phyloP scores from a whole-genome alignment of 345 rosid genomes.

The Eutrema yunnanense region DNA sequence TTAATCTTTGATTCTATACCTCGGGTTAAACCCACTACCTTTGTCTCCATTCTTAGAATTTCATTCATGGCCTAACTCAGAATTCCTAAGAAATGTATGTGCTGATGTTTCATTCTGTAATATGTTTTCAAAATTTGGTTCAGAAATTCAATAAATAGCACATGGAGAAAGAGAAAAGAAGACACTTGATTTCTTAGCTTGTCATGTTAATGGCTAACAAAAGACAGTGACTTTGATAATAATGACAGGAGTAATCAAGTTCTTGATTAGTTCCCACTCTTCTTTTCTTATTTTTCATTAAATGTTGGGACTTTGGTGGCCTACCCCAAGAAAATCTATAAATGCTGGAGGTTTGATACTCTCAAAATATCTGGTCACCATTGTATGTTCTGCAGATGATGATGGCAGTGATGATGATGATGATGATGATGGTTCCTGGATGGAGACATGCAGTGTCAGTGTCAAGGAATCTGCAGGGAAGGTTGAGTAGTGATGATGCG shows the following conservation, averaged over 20 bases:
- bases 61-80: not conserved
- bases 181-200: not conserved
- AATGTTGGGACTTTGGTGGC: constrained; percentile 18
- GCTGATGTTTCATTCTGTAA: not conserved
- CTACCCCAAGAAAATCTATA: constrained; percentile 62
- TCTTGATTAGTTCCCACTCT: constrained; percentile 6
- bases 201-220: constrained; percentile 4
- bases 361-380: constrained; percentile 16
- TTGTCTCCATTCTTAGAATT: not conserved
- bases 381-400: constrained; percentile 29
- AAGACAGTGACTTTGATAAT: constrained; percentile 3
- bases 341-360: constrained; percentile 35
- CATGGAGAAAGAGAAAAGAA: constrained; percentile 2
- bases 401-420: constrained; percentile 20
- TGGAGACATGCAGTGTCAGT: constrained; percentile 39
- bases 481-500: constrained; percentile 30
- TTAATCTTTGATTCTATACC: not conserved
- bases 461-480: constrained; percentile 35
- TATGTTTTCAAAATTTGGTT: not conserved
- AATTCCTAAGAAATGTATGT: not conserved
- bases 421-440: constrained; percentile 39
- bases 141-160: not conserved
- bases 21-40: not conserved
- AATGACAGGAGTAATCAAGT: constrained; percentile 13
- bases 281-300: not conserved